A percentile compares a stretch with the other conserved stretches of the same genome.
These are phyloP conservation scores for Metschnikowia kofuensis DNA, from an alignment of 805 yeast species.

Conservation along the genomic window DNA sequence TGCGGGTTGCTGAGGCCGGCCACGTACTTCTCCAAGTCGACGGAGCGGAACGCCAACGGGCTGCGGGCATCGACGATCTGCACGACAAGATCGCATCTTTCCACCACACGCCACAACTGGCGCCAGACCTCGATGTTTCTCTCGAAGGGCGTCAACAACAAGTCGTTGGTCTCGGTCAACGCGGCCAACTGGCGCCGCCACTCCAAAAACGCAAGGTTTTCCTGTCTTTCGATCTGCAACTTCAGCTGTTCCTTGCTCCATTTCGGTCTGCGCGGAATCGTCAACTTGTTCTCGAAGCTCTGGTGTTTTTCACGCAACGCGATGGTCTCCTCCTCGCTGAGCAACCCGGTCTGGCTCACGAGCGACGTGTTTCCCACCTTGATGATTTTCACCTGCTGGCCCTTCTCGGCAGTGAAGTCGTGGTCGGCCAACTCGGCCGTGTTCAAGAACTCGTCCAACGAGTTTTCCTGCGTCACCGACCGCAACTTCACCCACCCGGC, in stretches of 20 bases:
- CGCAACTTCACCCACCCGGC: conserved; percentile 87
- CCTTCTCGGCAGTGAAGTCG: conserved; percentile 90
- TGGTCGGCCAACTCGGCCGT: conserved; percentile 96
- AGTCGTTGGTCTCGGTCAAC: conserved; percentile 79
- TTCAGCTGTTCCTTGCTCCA: conserved; percentile 77
- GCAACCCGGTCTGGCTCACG: conserved; percentile 43
- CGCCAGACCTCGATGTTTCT: conserved; percentile 97
- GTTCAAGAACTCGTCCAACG: conserved; percentile 89
- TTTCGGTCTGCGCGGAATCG: conserved; percentile 88
- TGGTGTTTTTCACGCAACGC: conserved; percentile 60
- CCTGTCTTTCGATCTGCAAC: conserved; percentile 77
- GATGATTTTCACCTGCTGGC: conserved; percentile 79
- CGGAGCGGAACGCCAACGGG: conserved; percentile 85
- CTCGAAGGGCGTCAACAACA: conserved; percentile 92
- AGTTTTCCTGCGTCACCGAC: conserved; percentile 92
- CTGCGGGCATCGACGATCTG: conserved; percentile 98
- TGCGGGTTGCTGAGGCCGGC: conserved; percentile 61
- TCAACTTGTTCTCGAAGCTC: conserved; percentile 65
- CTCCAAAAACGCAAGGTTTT: conserved; percentile 83
- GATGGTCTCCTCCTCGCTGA: conserved; percentile 65
- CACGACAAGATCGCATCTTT: conserved; percentile 88
- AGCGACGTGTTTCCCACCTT: conserved; percentile 57
- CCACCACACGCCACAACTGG: conserved; percentile 97
- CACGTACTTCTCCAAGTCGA: conserved; percentile 83
- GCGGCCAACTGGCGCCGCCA: conserved; percentile 92